Evolutionary conservation across 1,139 yeast genomes (phyloP).

Genomic region (Diutina rugosa): DNA sequence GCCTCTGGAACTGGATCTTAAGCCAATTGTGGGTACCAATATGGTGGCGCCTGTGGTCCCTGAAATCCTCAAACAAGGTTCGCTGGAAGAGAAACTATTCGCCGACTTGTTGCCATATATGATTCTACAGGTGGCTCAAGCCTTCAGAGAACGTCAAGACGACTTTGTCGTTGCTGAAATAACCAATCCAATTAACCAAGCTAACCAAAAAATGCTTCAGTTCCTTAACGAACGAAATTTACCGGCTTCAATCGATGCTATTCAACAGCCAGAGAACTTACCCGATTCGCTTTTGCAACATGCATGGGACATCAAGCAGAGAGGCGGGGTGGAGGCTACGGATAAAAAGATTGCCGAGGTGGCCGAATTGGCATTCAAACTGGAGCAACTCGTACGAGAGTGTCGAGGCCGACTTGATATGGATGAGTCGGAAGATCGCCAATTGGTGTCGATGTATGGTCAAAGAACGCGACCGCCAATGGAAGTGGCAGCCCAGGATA

Average conservation of each 20-base stretch:
- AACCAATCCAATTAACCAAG: slow-evolving; percentile 34
- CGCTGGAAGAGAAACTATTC: slow-evolving; percentile 20
- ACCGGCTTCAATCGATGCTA: slow-evolving; percentile 53
- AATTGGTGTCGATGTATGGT: slow-evolving; percentile 18
- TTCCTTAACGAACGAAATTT: slow-evolving; percentile 33
- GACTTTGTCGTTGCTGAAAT: slow-evolving; percentile 39
- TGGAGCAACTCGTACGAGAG: slow-evolving; percentile 25
- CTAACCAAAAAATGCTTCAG: slow-evolving; percentile 34
- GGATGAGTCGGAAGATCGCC: slow-evolving; percentile 45
- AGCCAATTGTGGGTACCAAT: slow-evolving; percentile 33
- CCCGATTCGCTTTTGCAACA: slow-evolving; percentile 48
- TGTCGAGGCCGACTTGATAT: slow-evolving; percentile 33
- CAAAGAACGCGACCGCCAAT: background rate
- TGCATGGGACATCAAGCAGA: slow-evolving; percentile 37
- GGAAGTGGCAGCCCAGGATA: background rate
- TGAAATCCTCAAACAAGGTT: slow-evolving; percentile 10
- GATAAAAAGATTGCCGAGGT: slow-evolving; percentile 34
- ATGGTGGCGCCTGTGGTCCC: slow-evolving; percentile 43
- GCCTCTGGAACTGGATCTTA: slow-evolving; percentile 32
- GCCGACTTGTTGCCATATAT: slow-evolving; percentile 50
- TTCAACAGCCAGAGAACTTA: slow-evolving; percentile 48
- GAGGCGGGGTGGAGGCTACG: slow-evolving; percentile 40
- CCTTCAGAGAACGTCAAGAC: slow-evolving; percentile 56
- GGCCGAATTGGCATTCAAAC: slow-evolving; percentile 23
- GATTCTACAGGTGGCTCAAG: slow-evolving; percentile 54